A percentile compares a stretch with the other conserved stretches of the same genome.
phyloP scores from a whole-genome alignment of 345 rosid species.

The Acer yangbiense region DNA sequence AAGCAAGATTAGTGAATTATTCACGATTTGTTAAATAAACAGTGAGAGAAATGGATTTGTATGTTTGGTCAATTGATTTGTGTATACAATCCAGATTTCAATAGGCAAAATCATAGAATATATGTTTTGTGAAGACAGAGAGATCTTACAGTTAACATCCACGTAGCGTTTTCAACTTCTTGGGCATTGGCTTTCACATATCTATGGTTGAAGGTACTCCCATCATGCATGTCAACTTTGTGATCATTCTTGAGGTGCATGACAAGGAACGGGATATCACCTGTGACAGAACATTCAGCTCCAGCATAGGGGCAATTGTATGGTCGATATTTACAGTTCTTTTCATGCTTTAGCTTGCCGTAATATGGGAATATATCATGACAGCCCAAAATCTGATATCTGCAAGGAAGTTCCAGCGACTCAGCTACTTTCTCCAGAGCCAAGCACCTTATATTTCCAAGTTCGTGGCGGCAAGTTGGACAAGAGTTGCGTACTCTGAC shows the following conservation, averaged over 20 bases:
- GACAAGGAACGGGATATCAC: conserved; percentile 71
- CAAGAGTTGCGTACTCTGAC: conserved; percentile 69
- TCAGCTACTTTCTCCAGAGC: conserved; percentile 87
- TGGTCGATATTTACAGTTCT: conserved; percentile 68
- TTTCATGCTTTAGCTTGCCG: conserved; percentile 82
- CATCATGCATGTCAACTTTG: conserved; percentile 92
- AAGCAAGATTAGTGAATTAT: not conserved
- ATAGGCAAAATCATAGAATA: not conserved
- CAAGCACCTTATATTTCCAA: conserved; percentile 89
- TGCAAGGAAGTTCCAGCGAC: conserved; percentile 82
- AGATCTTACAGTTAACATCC: conserved; percentile 88
- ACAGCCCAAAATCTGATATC: conserved; percentile 69
- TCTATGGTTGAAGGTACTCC: conserved; percentile 83
- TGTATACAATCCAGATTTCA: not conserved
- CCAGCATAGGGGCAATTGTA: conserved; percentile 90
- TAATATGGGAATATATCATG: conserved; percentile 77
- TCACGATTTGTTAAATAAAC: not conserved
- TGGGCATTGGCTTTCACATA: conserved; percentile 84
- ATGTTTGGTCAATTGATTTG: not conserved
- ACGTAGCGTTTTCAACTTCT: conserved; percentile 93
- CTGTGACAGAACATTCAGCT: conserved; percentile 77
- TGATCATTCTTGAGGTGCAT: conserved; percentile 82
- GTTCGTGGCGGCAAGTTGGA: conserved; percentile 85
- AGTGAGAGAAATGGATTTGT: not conserved
- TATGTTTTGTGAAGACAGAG: not conserved